These are phyloP conservation scores for Alternaria tenuissima DNA, from an alignment of 2,329 filamentous ascomycete species.

Conservation along the genomic window DNA sequence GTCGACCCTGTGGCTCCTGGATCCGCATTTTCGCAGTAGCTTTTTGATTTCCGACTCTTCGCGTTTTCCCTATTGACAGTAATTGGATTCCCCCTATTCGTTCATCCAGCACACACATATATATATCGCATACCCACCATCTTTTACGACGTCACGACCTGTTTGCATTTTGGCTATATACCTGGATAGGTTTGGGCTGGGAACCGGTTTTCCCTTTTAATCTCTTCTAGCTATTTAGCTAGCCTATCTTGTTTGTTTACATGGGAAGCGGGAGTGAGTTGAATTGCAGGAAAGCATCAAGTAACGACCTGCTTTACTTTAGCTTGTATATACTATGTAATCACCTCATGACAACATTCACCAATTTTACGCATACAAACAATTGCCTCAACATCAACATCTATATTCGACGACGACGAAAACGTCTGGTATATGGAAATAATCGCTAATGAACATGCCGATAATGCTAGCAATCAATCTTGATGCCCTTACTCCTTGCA, in stretches of 20 bases:
- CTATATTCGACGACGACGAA: background rate
- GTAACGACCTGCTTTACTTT: background rate
- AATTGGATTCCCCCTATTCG: background rate
- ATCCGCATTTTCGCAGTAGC: background rate
- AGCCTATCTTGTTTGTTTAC: background rate
- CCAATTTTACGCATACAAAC: background rate
- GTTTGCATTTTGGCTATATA: conserved; percentile 9
- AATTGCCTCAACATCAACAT: background rate
- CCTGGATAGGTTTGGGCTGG: conserved; percentile 1
- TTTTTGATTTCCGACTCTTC: background rate
- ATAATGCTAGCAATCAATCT: background rate
- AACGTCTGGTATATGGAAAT: conserved; percentile 1
- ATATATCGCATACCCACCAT: conserved; percentile 1
- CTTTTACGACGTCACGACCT: conserved; percentile 8
- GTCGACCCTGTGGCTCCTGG: conserved; percentile 30
- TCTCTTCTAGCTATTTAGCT: background rate
- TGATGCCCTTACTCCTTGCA: background rate
- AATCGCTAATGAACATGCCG: background rate
- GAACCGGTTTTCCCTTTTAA: background rate
- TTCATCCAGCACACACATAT: background rate
- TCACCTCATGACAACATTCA: background rate
- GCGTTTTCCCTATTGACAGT: background rate
- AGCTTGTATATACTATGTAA: background rate
- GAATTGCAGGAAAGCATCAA: background rate
- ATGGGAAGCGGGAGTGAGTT: background rate